These are phyloP conservation scores for Acacia acuminata DNA, from an alignment of 306 rosid genomes.

Conservation along the genomic window DNA sequence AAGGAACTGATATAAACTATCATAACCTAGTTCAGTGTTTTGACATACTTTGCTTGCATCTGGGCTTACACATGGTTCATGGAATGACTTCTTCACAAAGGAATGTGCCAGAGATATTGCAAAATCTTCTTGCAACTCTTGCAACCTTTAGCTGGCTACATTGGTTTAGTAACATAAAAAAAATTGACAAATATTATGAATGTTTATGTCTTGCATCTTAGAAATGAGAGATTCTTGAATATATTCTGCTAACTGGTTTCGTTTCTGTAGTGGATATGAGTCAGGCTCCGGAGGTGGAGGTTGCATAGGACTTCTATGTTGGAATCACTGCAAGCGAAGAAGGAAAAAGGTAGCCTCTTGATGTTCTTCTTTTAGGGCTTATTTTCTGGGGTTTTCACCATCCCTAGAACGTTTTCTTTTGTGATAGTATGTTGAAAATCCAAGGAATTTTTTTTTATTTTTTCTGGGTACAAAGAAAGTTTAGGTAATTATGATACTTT, in stretches of 20 bases:
- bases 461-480: background rate
- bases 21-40: no score
- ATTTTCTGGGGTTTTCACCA: background rate
- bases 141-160: background rate
- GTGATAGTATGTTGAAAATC: background rate
- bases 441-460: background rate
- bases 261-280: conserved; percentile 72
- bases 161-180: background rate
- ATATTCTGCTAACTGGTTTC: conserved; percentile 20
- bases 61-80: no score
- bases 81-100: no score
- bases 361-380: conserved; percentile 5
- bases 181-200: background rate
- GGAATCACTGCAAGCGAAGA: conserved; percentile 65
- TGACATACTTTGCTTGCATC: no score
- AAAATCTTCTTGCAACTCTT: background rate
- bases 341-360: conserved; percentile 63
- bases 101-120: no score
- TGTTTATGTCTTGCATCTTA: background rate
- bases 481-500: background rate
- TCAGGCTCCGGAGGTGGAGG: conserved; percentile 72
- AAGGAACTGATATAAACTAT: no score
- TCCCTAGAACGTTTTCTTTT: background rate
- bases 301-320: conserved; percentile 69
- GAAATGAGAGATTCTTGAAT: background rate